Conservation (phyloP, 2,329 filamentous ascomycete genomes). For the Triangularia setosa region DNA sequence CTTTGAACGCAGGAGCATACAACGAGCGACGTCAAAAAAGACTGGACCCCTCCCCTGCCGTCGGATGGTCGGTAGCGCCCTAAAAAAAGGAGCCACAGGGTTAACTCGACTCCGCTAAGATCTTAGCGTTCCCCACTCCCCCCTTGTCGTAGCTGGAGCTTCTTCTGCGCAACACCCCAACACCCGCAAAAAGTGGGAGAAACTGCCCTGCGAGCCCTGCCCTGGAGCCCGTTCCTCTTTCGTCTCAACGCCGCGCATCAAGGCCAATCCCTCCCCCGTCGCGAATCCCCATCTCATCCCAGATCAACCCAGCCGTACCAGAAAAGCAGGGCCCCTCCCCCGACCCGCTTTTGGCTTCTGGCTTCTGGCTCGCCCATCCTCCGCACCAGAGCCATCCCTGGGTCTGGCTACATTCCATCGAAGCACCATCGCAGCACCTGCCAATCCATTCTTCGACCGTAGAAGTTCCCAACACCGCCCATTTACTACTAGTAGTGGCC, state of each 20-base stretch:
- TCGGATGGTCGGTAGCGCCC: slow-evolving; percentile 8
- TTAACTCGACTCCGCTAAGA: slow-evolving; percentile 6
- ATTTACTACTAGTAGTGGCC: neutral
- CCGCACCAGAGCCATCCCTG: neutral
- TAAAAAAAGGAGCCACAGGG: slow-evolving; percentile 13
- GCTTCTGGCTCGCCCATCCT: neutral
- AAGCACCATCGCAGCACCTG: neutral
- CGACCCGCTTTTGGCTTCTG: slow-evolving; percentile 6
- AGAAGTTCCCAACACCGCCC: neutral
- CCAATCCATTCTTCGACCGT: slow-evolving; percentile 4
- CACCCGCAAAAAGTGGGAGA: neutral
- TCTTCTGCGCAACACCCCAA: neutral
- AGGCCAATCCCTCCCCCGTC: slow-evolving; percentile 13
- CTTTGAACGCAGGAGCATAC: neutral
- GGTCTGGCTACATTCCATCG: neutral
- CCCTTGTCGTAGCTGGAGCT: neutral
- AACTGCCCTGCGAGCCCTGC: neutral
- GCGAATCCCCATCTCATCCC: slow-evolving; percentile 10
- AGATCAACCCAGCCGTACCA: neutral
- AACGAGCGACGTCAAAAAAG: neutral
- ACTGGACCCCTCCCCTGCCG: slow-evolving; percentile 2
- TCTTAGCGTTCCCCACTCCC: neutral
- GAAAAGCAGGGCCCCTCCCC: slow-evolving; percentile 15
- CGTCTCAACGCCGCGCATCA: slow-evolving; percentile 5
- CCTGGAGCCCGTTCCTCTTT: slow-evolving; percentile 4